A percentile compares a stretch with the other conserved stretches of the same genome.
Evolutionary conservation across 495 filamentous ascomycete genomes (phyloP).

Genomic region (Neurospora tetraspora): DNA sequence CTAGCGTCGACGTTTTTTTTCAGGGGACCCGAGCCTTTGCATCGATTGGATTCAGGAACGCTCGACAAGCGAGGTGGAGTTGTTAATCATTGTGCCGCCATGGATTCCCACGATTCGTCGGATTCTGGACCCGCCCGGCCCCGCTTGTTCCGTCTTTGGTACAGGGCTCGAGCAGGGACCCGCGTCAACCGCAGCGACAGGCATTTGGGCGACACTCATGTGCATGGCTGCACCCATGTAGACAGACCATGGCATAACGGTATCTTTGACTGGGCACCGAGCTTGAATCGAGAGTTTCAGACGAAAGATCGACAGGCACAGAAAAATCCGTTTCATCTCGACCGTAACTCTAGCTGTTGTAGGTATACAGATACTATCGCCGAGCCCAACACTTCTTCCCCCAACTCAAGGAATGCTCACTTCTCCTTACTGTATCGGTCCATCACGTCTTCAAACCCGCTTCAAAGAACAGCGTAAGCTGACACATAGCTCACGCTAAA

Average conservation of each 20-base stretch:
- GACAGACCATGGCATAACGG: neutral
- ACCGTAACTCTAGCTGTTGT: neutral
- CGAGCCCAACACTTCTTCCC: neutral
- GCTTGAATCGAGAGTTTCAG: conserved; percentile 19
- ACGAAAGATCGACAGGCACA: conserved; percentile 19
- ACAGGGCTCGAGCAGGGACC: neutral
- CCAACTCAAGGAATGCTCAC: neutral
- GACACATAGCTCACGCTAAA: conserved; percentile 94
- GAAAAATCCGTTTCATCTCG: neutral
- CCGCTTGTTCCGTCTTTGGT: neutral
- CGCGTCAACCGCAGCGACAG: neutral
- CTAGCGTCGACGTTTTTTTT: neutral
- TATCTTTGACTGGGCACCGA: neutral
- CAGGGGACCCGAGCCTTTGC: neutral
- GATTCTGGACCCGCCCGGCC: neutral
- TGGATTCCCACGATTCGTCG: neutral
- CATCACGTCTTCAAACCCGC: neutral
- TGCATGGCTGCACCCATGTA: neutral
- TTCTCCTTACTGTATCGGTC: neutral
- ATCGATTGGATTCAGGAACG: neutral
- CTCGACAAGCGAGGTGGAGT: neutral
- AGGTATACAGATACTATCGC: neutral
- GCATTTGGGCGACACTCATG: neutral
- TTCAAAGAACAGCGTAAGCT: conserved; percentile 57
- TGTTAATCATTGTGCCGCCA: neutral